These are phyloP conservation scores for Boletus rubescentipes DNA, from an alignment of 768 basidiomycete genomes.

Conservation along the genomic window DNA sequence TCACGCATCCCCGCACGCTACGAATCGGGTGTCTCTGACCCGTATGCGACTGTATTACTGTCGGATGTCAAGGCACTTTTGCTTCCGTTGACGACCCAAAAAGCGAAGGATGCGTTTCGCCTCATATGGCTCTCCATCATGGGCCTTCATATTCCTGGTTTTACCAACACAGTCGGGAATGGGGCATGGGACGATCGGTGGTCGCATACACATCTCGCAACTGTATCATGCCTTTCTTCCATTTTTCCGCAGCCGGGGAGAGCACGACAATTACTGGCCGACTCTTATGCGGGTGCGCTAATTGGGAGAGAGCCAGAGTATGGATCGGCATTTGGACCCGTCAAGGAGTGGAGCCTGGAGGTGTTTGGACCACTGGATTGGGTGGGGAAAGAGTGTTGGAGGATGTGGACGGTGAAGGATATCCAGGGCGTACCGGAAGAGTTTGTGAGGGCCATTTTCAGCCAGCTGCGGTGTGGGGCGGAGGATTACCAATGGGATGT, in stretches of 20 bases:
- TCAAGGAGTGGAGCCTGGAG: slow-evolving; percentile 63
- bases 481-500: slow-evolving; percentile 65
- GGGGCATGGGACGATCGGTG: slow-evolving; percentile 69
- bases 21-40: slow-evolving; percentile 54
- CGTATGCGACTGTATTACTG: slow-evolving; percentile 72
- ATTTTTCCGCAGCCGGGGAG: slow-evolving; percentile 50
- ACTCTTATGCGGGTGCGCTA: slow-evolving; percentile 63
- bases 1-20: slow-evolving; percentile 54
- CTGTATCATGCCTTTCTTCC: slow-evolving; percentile 43
- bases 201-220: slow-evolving; percentile 49
- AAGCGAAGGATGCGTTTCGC: slow-evolving; percentile 58
- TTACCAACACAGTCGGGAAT: slow-evolving; percentile 42
- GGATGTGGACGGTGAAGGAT: slow-evolving; percentile 51
- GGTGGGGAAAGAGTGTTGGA: slow-evolving; percentile 31
- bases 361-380: slow-evolving; percentile 57
- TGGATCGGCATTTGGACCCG: slow-evolving; percentile 59
- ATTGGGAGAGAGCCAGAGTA: slow-evolving; percentile 68
- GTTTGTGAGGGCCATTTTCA: slow-evolving; percentile 59
- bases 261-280: slow-evolving; percentile 41
- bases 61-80: slow-evolving; percentile 65
- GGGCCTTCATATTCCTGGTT: slow-evolving; percentile 72
- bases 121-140: slow-evolving; percentile 68
- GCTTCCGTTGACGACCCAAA: slow-evolving; percentile 42
- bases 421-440: slow-evolving; percentile 47
- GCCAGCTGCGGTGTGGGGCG: slow-evolving; percentile 47